Conservation (phyloP, 768 basidiomycete species). For the Gyrodon lividus region DNA sequence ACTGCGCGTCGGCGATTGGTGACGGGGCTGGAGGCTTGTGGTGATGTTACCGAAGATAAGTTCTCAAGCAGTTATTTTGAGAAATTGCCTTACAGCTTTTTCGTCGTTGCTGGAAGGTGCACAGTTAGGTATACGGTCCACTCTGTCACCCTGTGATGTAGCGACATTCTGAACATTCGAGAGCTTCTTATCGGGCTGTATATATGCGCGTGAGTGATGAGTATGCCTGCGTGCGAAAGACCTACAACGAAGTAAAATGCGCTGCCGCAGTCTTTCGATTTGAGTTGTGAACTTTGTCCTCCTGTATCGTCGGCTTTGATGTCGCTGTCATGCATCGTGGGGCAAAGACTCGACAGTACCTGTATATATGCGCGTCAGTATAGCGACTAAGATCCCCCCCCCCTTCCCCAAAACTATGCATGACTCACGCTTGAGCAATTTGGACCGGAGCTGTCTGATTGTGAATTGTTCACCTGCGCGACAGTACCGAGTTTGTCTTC, state of each 20-base stretch:
- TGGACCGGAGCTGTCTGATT: not conserved
- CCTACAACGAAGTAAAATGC: not conserved
- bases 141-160: not conserved
- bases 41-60: not conserved
- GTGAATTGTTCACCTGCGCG: not conserved
- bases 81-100: not conserved
- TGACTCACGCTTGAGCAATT: conserved; percentile 6
- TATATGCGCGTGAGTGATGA: conserved; percentile 23
- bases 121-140: not conserved
- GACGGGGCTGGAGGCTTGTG: not conserved
- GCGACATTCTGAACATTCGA: not conserved
- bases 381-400: not conserved
- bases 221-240: not conserved
- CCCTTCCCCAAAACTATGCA: not conserved
- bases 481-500: not conserved
- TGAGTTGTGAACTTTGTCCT: not conserved
- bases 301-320: not conserved
- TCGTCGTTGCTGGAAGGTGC: not conserved
- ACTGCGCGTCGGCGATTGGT: not conserved
- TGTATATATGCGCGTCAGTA: conserved; percentile 15
- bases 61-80: not conserved
- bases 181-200: conserved; percentile 5
- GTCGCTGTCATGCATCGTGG: not conserved
- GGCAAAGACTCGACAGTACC: not conserved
- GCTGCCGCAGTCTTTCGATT: conserved; percentile 7